phyloP scores from a whole-genome alignment of 1,139 yeast genomes.

The Diutina catenulata region DNA sequence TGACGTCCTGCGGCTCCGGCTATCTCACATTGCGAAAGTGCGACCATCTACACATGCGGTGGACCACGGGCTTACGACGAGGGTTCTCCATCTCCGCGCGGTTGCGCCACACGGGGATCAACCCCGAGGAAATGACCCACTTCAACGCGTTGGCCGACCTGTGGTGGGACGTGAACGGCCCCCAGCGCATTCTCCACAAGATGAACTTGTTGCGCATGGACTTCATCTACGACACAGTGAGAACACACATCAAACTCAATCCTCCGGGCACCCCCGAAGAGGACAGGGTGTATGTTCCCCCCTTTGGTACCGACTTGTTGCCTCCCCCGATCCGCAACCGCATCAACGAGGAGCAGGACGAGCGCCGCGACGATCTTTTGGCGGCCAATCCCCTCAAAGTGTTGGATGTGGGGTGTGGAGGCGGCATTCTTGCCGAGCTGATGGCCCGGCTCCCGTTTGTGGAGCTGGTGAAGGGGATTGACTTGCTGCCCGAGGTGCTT shows the following conservation, averaged over 20 bases:
- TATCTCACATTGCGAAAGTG: too few species aligned
- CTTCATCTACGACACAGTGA: constrained; percentile 56
- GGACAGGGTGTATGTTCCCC: constrained; percentile 61
- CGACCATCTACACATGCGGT: too few species aligned
- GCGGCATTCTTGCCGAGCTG: constrained; percentile 84
- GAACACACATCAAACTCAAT: constrained; percentile 33
- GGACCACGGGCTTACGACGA: too few species aligned
- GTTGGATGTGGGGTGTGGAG: constrained; percentile 95
- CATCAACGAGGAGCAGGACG: constrained; percentile 38
- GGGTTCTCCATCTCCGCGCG: too few species aligned
- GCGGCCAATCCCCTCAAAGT: constrained; percentile 31
- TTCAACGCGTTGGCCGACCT: constrained; percentile 74
- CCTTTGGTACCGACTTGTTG: constrained; percentile 55
- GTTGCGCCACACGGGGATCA: constrained; percentile 4
- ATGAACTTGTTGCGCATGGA: constrained; percentile 90
- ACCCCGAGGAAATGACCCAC: constrained; percentile 53
- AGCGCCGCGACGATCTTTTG: constrained; percentile 29
- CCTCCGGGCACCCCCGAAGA: constrained; percentile 20
- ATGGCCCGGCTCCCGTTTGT: constrained; percentile 67
- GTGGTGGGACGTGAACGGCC: constrained; percentile 97
- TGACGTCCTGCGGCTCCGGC: too few species aligned
- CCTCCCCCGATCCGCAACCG: constrained; percentile 41
- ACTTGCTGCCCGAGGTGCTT: constrained; percentile 71
- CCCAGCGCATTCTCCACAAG: constrained; percentile 85
- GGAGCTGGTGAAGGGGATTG: constrained; percentile 64